These are phyloP conservation scores for Solanum bulbocastanum DNA, from an alignment of 257 asterid genomes.

Conservation along the genomic window DNA sequence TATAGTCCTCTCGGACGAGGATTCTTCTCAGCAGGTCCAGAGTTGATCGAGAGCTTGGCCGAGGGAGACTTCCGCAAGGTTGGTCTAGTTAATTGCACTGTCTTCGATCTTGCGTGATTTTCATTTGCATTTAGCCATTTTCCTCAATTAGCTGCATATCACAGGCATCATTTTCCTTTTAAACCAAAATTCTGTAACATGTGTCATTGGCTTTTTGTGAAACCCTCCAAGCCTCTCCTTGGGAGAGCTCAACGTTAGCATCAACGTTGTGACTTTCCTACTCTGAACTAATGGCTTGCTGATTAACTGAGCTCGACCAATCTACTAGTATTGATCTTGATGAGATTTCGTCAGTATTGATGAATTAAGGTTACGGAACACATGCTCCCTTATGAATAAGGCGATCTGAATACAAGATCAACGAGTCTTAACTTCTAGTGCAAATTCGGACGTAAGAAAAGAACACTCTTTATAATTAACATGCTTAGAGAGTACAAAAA, in stretches of 20 bases:
- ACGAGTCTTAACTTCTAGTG: background rate
- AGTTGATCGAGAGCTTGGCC: conserved; percentile 10
- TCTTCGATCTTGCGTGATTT: background rate
- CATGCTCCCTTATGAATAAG: background rate
- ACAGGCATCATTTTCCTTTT: background rate
- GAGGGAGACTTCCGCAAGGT: conserved; percentile 23
- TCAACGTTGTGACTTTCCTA: background rate
- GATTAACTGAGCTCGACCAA: background rate
- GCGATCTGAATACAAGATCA: background rate
- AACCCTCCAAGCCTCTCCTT: background rate
- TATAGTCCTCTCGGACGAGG: conserved; percentile 35
- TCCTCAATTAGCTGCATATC: background rate
- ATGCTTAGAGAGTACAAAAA: background rate
- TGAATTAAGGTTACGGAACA: background rate
- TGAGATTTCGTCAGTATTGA: background rate
- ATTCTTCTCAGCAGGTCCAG: conserved; percentile 18
- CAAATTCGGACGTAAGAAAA: background rate
- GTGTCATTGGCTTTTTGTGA: background rate
- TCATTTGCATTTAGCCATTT: background rate
- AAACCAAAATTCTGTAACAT: background rate
- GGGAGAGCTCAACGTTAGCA: background rate
- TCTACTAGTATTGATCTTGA: background rate
- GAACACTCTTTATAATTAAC: background rate
- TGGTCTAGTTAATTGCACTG: background rate
- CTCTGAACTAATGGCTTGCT: background rate